phyloP scores from a whole-genome alignment of 331 rosid genomes.

The Acacia concinna region DNA sequence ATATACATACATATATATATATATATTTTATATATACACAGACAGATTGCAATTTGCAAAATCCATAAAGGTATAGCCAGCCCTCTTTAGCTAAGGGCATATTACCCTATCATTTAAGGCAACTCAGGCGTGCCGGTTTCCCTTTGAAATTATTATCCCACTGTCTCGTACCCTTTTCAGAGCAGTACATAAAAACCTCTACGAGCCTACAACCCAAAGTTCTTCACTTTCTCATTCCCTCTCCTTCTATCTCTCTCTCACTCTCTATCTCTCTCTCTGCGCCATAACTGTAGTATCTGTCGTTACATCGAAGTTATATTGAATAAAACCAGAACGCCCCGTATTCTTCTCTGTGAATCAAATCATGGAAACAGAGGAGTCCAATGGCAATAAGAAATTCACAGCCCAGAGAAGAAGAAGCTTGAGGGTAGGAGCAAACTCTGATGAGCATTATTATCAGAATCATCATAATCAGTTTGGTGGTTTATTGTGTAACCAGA shows the following conservation, averaged over 20 bases:
- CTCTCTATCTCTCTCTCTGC: neutral
- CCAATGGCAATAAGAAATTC: slow-evolving; percentile 67
- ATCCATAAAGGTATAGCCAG: slow-evolving; percentile 35
- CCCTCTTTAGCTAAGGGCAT: slow-evolving; percentile 35
- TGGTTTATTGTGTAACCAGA: slow-evolving; percentile 46
- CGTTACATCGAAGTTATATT: slow-evolving; percentile 29
- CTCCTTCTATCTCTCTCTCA: neutral
- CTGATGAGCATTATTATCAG: slow-evolving; percentile 62
- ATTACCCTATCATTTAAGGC: slow-evolving; percentile 47
- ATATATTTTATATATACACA: neutral
- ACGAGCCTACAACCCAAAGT: slow-evolving; percentile 42
- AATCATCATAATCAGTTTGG: slow-evolving; percentile 46
- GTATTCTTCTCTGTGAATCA: slow-evolving; percentile 25
- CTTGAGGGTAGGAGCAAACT: slow-evolving; percentile 44
- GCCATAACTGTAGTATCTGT: slow-evolving; percentile 47
- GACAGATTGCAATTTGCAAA: slow-evolving; percentile 35
- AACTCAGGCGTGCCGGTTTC: slow-evolving; percentile 27
- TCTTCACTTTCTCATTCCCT: slow-evolving; percentile 11
- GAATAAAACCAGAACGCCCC: slow-evolving; percentile 23
- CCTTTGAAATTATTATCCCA: slow-evolving; percentile 32
- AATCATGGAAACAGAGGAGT: slow-evolving; percentile 73
- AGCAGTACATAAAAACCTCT: slow-evolving; percentile 49
- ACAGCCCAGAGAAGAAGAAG: slow-evolving; percentile 41
- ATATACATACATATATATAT: neutral
- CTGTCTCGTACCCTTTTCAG: slow-evolving; percentile 27